Evolutionary conservation across 345 rosid species (phyloP).

Genomic region (Eucalyptus curtisii): DNA sequence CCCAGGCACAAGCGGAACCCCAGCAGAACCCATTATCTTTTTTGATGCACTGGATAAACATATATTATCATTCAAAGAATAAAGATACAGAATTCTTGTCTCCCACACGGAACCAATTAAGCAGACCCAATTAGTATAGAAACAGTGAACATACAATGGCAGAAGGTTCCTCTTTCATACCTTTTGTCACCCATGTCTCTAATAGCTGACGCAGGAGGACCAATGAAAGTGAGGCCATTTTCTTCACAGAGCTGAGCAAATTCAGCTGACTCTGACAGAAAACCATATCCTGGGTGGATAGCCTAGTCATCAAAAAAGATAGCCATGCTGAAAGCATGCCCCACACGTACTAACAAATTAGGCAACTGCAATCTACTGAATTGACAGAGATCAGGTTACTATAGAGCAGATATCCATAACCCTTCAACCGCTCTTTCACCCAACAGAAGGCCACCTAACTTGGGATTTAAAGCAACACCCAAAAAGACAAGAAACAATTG

Average conservation of each 20-base stretch:
- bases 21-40: slow-evolving; percentile 96
- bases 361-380: neutral
- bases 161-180: slow-evolving; percentile 5
- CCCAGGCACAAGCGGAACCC: slow-evolving; percentile 89
- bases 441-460: neutral
- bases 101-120: neutral
- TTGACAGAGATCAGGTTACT: neutral
- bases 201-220: slow-evolving; percentile 87
- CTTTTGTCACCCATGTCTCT: slow-evolving; percentile 96
- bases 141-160: neutral
- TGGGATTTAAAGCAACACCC: neutral
- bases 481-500: neutral
- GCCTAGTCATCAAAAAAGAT: slow-evolving; percentile 36
- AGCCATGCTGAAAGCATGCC: neutral
- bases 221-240: slow-evolving; percentile 66
- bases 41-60: slow-evolving; percentile 63
- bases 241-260: slow-evolving; percentile 83
- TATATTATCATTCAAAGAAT: neutral
- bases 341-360: neutral
- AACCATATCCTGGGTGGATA: slow-evolving; percentile 88
- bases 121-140: neutral
- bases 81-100: neutral
- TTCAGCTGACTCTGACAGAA: slow-evolving; percentile 77
- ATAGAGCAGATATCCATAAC: neutral
- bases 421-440: neutral